Conservation (phyloP, 2,329 filamentous ascomycete genomes). For the Phaeosphaeria sp. region DNA sequence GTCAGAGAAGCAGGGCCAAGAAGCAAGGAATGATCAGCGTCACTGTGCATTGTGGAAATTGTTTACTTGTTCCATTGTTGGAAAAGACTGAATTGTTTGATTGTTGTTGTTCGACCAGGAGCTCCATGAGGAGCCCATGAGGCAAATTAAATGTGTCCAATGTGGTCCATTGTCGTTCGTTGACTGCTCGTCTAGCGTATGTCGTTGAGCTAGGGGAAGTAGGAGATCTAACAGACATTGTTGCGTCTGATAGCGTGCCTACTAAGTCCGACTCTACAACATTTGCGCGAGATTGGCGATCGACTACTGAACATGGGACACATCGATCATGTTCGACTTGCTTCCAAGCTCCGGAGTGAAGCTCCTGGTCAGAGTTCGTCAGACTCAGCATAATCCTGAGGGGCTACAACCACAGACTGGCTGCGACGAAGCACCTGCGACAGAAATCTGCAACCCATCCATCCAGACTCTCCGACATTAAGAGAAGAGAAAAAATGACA, state of each 20-base stretch:
- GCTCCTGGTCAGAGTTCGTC: background rate
- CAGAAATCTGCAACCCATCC: background rate
- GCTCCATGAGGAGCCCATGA: background rate
- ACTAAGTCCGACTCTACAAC: background rate
- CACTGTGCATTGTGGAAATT: background rate
- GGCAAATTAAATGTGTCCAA: background rate
- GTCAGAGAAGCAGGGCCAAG: background rate
- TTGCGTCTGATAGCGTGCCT: background rate
- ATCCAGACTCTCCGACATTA: background rate
- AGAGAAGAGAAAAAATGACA: conserved; percentile 2
- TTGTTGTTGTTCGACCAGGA: background rate
- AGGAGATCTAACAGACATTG: background rate
- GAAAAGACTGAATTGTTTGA: background rate
- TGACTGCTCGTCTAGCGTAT: background rate
- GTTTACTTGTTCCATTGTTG: background rate
- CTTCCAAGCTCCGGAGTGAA: background rate
- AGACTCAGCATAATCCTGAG: background rate
- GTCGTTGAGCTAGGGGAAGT: background rate
- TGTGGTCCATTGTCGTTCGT: background rate
- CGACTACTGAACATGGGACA: background rate
- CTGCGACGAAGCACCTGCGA: background rate
- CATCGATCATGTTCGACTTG: background rate
- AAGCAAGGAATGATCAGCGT: background rate
- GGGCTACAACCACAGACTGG: conserved; percentile 1
- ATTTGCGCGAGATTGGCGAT: background rate